These are phyloP conservation scores for Wolfiporia cocos DNA, from an alignment of 1,284 basidiomycete genomes.

Conservation along the genomic window DNA sequence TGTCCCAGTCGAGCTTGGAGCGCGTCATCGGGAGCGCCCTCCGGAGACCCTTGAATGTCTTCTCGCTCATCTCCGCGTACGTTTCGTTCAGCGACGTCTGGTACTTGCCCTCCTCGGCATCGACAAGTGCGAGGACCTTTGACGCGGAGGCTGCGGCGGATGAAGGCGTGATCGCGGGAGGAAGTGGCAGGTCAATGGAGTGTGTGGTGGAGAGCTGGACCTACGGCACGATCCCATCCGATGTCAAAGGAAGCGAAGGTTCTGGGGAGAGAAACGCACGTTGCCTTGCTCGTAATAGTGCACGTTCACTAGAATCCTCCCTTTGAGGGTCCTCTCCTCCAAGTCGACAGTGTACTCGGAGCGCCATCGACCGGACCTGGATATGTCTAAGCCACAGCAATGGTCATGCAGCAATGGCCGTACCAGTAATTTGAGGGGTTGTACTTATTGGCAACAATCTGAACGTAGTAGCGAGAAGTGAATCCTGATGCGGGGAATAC, in stretches of 20 bases:
- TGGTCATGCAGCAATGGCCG: constrained; percentile 16
- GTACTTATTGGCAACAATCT: constrained; percentile 90
- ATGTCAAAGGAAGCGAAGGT: no score
- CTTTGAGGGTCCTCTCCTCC: constrained; percentile 45
- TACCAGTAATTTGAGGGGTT: constrained; percentile 90
- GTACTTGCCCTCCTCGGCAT: constrained; percentile 71
- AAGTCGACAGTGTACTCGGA: constrained; percentile 69
- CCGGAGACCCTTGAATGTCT: constrained; percentile 85
- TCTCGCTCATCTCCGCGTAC: constrained; percentile 85
- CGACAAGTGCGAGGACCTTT: constrained; percentile 78
- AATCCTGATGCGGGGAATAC: constrained; percentile 53
- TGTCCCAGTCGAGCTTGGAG: constrained; percentile 93
- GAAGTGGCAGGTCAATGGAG: constrained; percentile 57
- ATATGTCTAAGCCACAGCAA: neutral
- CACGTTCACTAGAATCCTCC: constrained; percentile 75
- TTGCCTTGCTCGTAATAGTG: constrained; percentile 98
- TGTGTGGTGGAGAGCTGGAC: constrained; percentile 85
- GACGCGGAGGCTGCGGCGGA: constrained; percentile 50
- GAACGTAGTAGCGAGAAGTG: constrained; percentile 56
- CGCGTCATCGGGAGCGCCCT: constrained; percentile 88
- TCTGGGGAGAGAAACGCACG: constrained; percentile 45
- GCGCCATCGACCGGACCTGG: constrained; percentile 90
- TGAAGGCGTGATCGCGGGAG: constrained; percentile 45
- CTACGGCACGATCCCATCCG: no score
- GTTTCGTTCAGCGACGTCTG: constrained; percentile 74